Percentiles rank a stretch among this genome's conserved stretches.
These are phyloP conservation scores for Boletus albobrunnescens DNA, from an alignment of 1,284 basidiomycete genomes.

Conservation along the genomic window DNA sequence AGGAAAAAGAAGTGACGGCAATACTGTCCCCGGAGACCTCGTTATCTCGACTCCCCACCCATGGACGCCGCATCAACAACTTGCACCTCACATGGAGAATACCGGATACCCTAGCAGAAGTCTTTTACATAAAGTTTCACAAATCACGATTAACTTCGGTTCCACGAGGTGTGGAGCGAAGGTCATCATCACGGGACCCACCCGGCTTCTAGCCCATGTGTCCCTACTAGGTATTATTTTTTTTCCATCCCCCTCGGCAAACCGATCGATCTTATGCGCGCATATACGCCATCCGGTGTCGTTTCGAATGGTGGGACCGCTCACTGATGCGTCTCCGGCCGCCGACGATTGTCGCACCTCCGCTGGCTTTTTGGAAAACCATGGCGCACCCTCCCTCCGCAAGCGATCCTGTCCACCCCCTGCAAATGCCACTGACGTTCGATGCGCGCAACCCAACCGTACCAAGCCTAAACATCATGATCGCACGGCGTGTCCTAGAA, in stretches of 20 bases:
- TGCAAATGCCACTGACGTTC: not conserved
- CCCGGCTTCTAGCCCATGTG: constrained; percentile 5
- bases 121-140: constrained; percentile 24
- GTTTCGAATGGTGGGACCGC: not conserved
- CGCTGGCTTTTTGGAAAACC: not conserved
- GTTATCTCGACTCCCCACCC: constrained; percentile 8
- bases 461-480: not conserved
- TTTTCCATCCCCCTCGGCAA: constrained; percentile 14
- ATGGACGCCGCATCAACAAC: constrained; percentile 2
- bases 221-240: constrained; percentile 1
- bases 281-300: constrained; percentile 8
- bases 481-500: not conserved
- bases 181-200: constrained; percentile 2
- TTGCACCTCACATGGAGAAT: constrained; percentile 18
- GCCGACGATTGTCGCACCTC: not conserved
- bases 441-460: not conserved
- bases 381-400: not conserved
- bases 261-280: constrained; percentile 10
- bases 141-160: constrained; percentile 15
- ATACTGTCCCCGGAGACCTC: not conserved
- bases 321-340: constrained; percentile 4
- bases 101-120: not conserved
- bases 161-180: constrained; percentile 18
- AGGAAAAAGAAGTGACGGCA: no score
- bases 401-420: no score